Evolutionary conservation across 139 green algal genomes (phyloP).

Genomic region (Bryopsis sp.): DNA sequence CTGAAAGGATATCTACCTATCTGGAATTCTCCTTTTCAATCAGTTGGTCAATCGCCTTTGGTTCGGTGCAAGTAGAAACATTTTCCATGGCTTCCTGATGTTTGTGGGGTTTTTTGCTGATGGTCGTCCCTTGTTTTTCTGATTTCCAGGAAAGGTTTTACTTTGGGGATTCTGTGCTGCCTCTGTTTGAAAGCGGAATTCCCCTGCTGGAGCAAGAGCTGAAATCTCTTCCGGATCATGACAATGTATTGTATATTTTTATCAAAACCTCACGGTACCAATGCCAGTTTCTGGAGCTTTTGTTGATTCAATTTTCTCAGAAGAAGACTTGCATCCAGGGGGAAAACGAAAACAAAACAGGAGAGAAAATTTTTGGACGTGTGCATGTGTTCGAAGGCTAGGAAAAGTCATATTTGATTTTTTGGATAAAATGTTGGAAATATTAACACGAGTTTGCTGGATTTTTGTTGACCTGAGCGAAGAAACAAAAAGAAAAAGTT

Average conservation of each 20-base stretch:
- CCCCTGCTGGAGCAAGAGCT: conserved; percentile 77
- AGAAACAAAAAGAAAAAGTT: too few relatives aligned
- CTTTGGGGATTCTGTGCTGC: conserved; percentile 94
- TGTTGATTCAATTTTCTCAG: too few relatives aligned
- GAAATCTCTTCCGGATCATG: conserved; percentile 55
- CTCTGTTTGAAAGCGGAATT: conserved; percentile 91
- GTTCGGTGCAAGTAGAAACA: neutral
- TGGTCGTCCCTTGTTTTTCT: neutral
- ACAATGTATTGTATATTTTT: conserved; percentile 38
- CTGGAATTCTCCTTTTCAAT: conserved; percentile 16
- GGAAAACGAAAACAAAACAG: too few relatives aligned
- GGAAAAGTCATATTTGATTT: too few relatives aligned
- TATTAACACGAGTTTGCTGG: too few relatives aligned
- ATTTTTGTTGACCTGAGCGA: too few relatives aligned
- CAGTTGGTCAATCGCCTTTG: neutral
- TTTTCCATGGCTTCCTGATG: neutral
- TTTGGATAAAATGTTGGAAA: too few relatives aligned
- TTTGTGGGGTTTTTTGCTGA: conserved; percentile 1
- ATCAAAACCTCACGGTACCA: neutral
- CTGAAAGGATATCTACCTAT: neutral
- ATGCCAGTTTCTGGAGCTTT: neutral
- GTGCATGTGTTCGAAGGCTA: too few relatives aligned
- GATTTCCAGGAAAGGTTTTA: conserved; percentile 91
- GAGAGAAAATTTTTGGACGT: too few relatives aligned
- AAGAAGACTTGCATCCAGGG: too few relatives aligned